A percentile compares a stretch with the other conserved stretches of the same genome.
Conservation (phyloP, 768 basidiomycete species). For the Trametes cubensis region DNA sequence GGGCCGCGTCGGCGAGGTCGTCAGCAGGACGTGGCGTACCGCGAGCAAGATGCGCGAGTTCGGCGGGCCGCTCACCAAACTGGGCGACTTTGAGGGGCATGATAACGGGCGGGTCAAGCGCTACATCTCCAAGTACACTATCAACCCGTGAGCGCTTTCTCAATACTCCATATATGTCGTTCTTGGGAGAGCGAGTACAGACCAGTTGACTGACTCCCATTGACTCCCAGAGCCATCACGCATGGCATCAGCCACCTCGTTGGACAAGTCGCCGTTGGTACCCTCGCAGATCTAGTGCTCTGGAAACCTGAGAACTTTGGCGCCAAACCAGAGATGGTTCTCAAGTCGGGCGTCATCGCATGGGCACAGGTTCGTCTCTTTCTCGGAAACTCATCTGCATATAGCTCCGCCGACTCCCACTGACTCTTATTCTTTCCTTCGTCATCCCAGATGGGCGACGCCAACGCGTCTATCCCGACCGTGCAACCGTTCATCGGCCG, state of each 20-base stretch:
- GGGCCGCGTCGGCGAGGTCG: constrained; percentile 96
- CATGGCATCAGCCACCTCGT: constrained; percentile 90
- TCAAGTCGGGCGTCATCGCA: constrained; percentile 93
- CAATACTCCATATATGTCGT: neutral
- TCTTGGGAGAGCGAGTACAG: too few relatives aligned
- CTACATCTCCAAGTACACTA: constrained; percentile 94
- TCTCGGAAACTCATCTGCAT: neutral
- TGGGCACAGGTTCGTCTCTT: constrained; percentile 72
- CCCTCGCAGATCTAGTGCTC: constrained; percentile 90
- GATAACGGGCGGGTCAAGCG: constrained; percentile 94
- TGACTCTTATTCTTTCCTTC: constrained; percentile 15
- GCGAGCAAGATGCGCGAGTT: constrained; percentile 91
- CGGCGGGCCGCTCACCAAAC: constrained; percentile 66
- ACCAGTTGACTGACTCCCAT: neutral
- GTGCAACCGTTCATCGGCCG: constrained; percentile 86
- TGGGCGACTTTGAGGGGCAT: constrained; percentile 69
- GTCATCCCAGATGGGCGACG: constrained; percentile 82
- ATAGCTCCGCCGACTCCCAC: neutral
- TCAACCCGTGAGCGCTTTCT: constrained; percentile 79
- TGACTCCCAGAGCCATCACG: constrained; percentile 72
- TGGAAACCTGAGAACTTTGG: constrained; percentile 97
- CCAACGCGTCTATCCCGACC: constrained; percentile 94
- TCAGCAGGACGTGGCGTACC: constrained; percentile 92
- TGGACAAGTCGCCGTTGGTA: constrained; percentile 80
- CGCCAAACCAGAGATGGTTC: constrained; percentile 87